phyloP scores from a whole-genome alignment of 257 asterid species.

The Solanum microdontum region DNA sequence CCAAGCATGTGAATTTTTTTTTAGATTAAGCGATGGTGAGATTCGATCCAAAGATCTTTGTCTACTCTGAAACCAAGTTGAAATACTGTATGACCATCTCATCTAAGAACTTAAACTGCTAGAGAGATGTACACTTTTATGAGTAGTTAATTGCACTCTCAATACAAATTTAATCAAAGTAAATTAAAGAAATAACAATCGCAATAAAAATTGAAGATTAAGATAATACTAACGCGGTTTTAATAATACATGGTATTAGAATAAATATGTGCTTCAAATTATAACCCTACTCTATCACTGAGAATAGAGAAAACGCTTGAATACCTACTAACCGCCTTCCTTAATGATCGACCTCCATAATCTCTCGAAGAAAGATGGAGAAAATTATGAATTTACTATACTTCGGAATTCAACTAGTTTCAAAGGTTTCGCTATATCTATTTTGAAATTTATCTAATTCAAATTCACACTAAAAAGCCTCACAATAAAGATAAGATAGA shows the following conservation, averaged over 20 bases:
- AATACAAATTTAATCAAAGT: neutral
- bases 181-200: neutral
- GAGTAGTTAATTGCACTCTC: neutral
- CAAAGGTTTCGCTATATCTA: neutral
- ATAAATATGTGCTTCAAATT: neutral
- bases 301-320: no score
- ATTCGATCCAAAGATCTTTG: fast-evolving
- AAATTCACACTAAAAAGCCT: fast-evolving
- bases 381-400: neutral
- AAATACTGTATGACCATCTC: fast-evolving
- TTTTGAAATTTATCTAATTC: neutral
- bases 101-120: neutral
- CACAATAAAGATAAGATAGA: neutral
- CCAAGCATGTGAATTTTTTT: neutral
- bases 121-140: neutral
- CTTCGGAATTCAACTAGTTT: neutral
- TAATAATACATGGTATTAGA: neutral
- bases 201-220: no score
- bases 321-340: neutral
- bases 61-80: no score
- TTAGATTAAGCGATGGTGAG: fast-evolving
- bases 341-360: neutral
- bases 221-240: no score
- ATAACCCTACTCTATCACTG: no score
- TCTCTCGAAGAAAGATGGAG: neutral